These are phyloP conservation scores for Lipomyces sp. DNA, from an alignment of 805 yeast species.

Conservation along the genomic window DNA sequence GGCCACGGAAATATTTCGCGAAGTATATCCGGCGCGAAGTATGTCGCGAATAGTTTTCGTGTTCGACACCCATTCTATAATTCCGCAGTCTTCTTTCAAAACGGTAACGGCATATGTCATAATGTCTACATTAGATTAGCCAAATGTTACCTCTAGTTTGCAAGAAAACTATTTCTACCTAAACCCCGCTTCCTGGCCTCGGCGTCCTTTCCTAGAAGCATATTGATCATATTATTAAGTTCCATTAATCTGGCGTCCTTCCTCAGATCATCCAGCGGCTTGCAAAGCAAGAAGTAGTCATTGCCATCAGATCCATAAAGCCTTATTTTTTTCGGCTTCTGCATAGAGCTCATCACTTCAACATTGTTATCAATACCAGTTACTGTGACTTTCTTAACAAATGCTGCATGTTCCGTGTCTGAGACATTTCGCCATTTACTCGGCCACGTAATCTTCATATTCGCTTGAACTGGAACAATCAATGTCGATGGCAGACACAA, in stretches of 20 bases:
- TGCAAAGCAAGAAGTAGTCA: slow-evolving; percentile 73
- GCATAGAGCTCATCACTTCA: slow-evolving; percentile 73
- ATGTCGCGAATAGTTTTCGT: slow-evolving; percentile 70
- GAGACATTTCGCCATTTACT: slow-evolving; percentile 45
- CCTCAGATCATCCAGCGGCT: slow-evolving; percentile 84
- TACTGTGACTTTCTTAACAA: slow-evolving; percentile 35
- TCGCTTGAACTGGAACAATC: slow-evolving; percentile 33
- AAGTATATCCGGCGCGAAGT: slow-evolving; percentile 45
- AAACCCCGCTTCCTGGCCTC: slow-evolving; percentile 73
- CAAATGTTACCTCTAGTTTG: too few species aligned
- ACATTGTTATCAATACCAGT: slow-evolving; percentile 48
- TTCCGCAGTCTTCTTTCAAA: slow-evolving; percentile 78
- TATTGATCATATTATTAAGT: slow-evolving; percentile 80
- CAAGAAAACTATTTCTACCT: slow-evolving; percentile 21
- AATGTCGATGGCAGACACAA: slow-evolving; percentile 7
- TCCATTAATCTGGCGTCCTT: slow-evolving; percentile 95
- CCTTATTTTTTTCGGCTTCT: slow-evolving; percentile 75
- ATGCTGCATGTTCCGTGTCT: slow-evolving; percentile 45
- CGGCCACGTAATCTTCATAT: slow-evolving; percentile 67
- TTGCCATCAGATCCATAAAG: slow-evolving; percentile 75
- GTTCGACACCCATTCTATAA: slow-evolving; percentile 84
- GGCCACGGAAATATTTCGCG: slow-evolving; percentile 38
- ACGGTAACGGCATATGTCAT: slow-evolving; percentile 87
- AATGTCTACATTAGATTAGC: slow-evolving; percentile 41
- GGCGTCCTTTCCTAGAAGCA: slow-evolving; percentile 59